Conservation (phyloP, 2,329 filamentous ascomycete species). For the Aspergillus novoparasiticus region DNA sequence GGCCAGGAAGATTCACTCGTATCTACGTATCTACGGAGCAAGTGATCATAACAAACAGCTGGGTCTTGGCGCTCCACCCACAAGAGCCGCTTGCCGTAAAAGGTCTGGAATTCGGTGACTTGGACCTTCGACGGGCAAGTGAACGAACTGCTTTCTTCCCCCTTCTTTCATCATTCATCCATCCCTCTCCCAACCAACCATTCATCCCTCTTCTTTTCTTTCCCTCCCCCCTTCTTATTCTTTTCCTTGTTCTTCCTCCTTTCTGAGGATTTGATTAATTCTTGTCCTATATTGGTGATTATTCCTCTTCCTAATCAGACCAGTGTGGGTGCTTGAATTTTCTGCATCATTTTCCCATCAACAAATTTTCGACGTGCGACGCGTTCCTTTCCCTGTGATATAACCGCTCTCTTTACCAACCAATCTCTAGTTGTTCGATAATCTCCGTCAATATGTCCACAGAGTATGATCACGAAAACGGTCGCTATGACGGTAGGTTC, state of each 20-base stretch:
- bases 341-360: constrained; percentile 14
- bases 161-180: constrained; percentile 25
- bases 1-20: not conserved
- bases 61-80: constrained; percentile 2
- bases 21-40: not conserved
- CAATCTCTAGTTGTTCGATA: constrained; percentile 18
- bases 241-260: not conserved
- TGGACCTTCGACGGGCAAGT: not conserved
- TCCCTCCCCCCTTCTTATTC: constrained; percentile 1
- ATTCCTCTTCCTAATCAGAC: constrained; percentile 3
- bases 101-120: constrained; percentile 2
- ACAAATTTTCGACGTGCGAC: constrained; percentile 13
- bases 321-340: constrained; percentile 21
- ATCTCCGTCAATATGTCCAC: constrained; percentile 40
- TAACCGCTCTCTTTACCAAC: constrained; percentile 22
- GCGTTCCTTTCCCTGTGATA: constrained; percentile 8
- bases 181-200: not conserved
- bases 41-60: not conserved
- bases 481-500: constrained; percentile 64
- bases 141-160: constrained; percentile 7
- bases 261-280: not conserved
- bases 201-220: constrained; percentile 13
- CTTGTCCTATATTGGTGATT: not conserved
- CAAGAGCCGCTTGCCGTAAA: constrained; percentile 1
- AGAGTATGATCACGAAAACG: constrained; percentile 68